Evolutionary conservation across 305 asterid genomes (phyloP).

Genomic region (Ajuga reptans): DNA sequence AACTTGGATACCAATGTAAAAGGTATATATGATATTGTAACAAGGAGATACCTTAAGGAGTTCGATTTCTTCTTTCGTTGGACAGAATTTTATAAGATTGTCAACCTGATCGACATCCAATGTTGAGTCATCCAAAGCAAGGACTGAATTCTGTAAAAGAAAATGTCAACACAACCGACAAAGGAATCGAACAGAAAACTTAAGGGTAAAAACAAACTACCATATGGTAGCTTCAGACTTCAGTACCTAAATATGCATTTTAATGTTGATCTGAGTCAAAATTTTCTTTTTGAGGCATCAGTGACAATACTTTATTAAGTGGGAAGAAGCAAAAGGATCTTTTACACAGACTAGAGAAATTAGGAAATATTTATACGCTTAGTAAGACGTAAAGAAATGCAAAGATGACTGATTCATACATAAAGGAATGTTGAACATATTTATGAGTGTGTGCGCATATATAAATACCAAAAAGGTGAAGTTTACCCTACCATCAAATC

Average conservation of each 20-base stretch:
- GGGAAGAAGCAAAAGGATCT: no score
- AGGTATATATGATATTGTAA: neutral
- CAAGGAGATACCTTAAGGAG: conserved; percentile 53
- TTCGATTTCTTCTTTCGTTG: conserved; percentile 77
- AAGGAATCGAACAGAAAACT: conserved; percentile 1
- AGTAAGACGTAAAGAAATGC: no score
- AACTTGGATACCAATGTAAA: neutral
- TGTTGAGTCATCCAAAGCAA: conserved; percentile 68
- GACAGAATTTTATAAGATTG: conserved; percentile 80
- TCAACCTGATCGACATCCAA: conserved; percentile 82
- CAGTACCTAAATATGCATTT: no score
- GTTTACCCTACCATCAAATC: conserved; percentile 62
- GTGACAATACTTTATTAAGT: neutral
- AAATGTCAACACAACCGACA: conserved; percentile 9
- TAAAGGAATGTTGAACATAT: no score
- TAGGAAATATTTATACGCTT: no score
- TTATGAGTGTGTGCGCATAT: neutral
- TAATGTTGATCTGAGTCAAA: no score
- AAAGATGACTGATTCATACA: no score
- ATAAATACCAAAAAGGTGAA: neutral
- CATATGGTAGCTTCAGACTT: no score
- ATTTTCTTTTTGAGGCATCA: neutral
- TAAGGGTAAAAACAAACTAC: neutral
- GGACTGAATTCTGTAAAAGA: conserved; percentile 53
- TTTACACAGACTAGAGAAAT: no score